phyloP scores from a whole-genome alignment of 2,329 filamentous ascomycete species.

The Aspergillus persii region DNA sequence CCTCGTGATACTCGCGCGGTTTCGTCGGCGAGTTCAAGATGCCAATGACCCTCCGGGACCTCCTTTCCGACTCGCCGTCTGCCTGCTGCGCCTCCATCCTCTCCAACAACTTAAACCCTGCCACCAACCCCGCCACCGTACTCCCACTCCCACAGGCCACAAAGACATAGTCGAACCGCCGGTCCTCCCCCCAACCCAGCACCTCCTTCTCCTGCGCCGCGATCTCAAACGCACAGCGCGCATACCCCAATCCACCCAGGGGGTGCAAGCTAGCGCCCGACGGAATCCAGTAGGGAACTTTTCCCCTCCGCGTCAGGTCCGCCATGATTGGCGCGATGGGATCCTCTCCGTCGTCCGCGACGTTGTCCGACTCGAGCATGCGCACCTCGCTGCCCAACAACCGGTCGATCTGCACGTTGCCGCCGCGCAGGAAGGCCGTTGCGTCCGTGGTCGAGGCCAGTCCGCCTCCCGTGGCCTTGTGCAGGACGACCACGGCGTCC shows the following conservation, averaged over 20 bases:
- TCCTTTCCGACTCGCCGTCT: background rate
- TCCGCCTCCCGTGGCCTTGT: constrained; percentile 29
- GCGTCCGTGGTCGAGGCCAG: constrained; percentile 17
- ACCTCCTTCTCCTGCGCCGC: constrained; percentile 24
- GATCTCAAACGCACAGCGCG: constrained; percentile 33
- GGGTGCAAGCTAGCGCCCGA: constrained; percentile 35
- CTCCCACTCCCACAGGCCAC: constrained; percentile 39
- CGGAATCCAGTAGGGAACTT: constrained; percentile 35
- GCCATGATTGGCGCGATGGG: constrained; percentile 10
- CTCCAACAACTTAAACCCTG: constrained; percentile 34
- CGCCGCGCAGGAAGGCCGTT: constrained; percentile 20
- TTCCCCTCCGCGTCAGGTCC: background rate
- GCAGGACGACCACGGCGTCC: constrained; percentile 25
- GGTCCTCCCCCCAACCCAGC: constrained; percentile 14
- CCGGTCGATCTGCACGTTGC: constrained; percentile 30
- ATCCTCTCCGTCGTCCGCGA: constrained; percentile 45
- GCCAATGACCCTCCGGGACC: constrained; percentile 28
- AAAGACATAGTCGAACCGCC: constrained; percentile 33
- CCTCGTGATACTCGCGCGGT: constrained; percentile 24
- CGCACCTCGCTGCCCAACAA: constrained; percentile 44
- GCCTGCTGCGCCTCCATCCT: constrained; percentile 11
- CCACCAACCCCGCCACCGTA: constrained; percentile 34
- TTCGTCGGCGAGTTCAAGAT: constrained; percentile 34
- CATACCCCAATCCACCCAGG: constrained; percentile 35
- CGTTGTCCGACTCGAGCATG: constrained; percentile 53